phyloP scores from a whole-genome alignment of 176 grass and related monocot genomes.

The Otatea glauca region DNA sequence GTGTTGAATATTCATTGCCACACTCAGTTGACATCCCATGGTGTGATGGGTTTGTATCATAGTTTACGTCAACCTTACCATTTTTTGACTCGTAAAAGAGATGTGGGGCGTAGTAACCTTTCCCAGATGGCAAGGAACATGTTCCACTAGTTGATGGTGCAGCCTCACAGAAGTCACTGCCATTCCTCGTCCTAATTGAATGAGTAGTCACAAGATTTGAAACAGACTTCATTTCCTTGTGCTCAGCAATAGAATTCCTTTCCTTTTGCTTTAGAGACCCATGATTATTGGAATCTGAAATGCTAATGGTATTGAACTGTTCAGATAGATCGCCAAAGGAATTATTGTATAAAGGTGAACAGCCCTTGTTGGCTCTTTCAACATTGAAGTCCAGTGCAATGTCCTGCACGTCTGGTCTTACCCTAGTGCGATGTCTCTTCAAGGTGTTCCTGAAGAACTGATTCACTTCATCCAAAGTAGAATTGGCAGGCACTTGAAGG shows the following conservation, averaged over 20 bases:
- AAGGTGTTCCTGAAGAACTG: slow-evolving; percentile 81
- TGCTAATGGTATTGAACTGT: slow-evolving; percentile 58
- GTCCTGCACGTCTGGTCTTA: slow-evolving; percentile 63
- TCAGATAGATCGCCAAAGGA: slow-evolving; percentile 47
- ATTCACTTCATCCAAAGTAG: slow-evolving; percentile 63
- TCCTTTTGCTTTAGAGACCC: slow-evolving; percentile 43
- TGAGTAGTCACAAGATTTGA: slow-evolving; percentile 39
- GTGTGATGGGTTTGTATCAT: slow-evolving; percentile 27
- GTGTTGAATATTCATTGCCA: slow-evolving; percentile 41
- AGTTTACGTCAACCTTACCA: slow-evolving; percentile 22
- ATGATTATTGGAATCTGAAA: slow-evolving; percentile 49
- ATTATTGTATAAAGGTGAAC: slow-evolving; percentile 34
- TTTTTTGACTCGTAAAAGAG: slow-evolving; percentile 40
- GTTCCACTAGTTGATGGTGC: slow-evolving; percentile 43
- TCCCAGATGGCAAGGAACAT: slow-evolving; percentile 38
- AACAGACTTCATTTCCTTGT: slow-evolving; percentile 40
- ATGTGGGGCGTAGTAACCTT: slow-evolving; percentile 40
- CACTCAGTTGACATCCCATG: slow-evolving; percentile 30
- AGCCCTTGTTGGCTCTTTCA: slow-evolving; percentile 33
- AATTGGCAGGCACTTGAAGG: slow-evolving; percentile 56
- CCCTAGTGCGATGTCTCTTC: slow-evolving; percentile 61
- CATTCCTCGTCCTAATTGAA: slow-evolving; percentile 42
- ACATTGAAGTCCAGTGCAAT: slow-evolving; percentile 41
- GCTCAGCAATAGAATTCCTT: slow-evolving; percentile 34
- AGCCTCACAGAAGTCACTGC: slow-evolving; percentile 37